Base-by-base conservation (phyloP, 2,329 filamentous ascomycete species). In the Colletotrichum liaoningense region DNA sequence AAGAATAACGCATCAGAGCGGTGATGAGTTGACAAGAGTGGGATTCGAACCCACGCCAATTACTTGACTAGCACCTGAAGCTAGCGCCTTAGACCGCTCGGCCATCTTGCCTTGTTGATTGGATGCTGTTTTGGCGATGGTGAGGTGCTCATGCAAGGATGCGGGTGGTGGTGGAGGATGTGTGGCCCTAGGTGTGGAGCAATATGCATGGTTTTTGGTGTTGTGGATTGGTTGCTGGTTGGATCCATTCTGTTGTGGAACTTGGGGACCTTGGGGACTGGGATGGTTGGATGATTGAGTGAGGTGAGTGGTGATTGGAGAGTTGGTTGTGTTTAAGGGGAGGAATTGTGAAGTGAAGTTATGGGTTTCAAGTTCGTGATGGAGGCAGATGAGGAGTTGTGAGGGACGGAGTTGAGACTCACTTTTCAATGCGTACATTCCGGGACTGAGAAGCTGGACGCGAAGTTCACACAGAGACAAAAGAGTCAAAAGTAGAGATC, bases 41-140 rank as follows among this genome's bases (percentile, higher is more conserved):
- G 63, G 63, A 63, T 63, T 64, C 62, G 62, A 64, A 64, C 62
- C 62, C 62, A 64, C 62, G 52, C 63, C 63, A 65, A 65, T 65
- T 65, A 65, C 63, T 65, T 65, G 63, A 65, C 63, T 65, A 65
- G 63, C 63, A 65, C 63, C 63, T 65, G 63, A 65, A 65, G 63
- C 63, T 65, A 65, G 63, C 63, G 63, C 63, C 63, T 65, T 65
- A 65, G 63, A 65, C 63, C 63, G 63, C 63, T 65, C 63, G 63
- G 63, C 63, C 63, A 65, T 65, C 63, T 65, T 65, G 63, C 63
- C 63, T 24, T 57, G 16, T 12, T 22, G 11, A 11, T 4, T 28
- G 38, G 30, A 56, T 63, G n/a, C 1, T 1, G 11, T 1, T 1
- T 7, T 1, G 0, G 0, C 0, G 16, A 57, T 1, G 7, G 8